phyloP scores from a whole-genome alignment of 441 rosid species.

The Erodium moschatum region DNA sequence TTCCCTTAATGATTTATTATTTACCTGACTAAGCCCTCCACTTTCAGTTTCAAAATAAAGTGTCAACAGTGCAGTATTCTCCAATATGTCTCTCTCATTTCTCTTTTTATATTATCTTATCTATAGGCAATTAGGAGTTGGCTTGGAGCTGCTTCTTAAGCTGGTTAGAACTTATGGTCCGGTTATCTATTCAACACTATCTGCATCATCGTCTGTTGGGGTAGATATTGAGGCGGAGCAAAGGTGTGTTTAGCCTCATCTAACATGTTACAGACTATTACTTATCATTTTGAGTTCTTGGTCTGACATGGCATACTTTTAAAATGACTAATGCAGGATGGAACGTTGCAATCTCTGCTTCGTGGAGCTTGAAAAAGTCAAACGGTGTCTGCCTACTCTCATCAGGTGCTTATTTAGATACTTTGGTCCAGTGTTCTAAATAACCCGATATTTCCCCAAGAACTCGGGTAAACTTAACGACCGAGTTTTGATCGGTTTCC shows the following conservation, averaged over 20 bases:
- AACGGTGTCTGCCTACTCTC: slow-evolving; percentile 50
- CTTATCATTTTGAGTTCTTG: neutral
- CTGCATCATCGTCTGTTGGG: slow-evolving; percentile 75
- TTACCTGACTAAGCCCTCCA: no score
- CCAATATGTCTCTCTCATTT: neutral
- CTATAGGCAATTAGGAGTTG: slow-evolving; percentile 1
- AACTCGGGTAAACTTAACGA: no score
- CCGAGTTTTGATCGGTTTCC: no score
- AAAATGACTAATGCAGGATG: slow-evolving; percentile 37
- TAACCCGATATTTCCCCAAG: no score
- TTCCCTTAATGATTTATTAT: no score
- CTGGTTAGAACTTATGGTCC: neutral
- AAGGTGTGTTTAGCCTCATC: slow-evolving; percentile 44
- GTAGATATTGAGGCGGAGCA: slow-evolving; percentile 96
- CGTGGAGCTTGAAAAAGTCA: slow-evolving; percentile 82
- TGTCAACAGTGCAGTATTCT: neutral
- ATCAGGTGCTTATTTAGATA: slow-evolving; percentile 39
- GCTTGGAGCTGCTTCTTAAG: slow-evolving; percentile 2
- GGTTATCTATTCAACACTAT: slow-evolving; percentile 23
- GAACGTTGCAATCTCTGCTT: slow-evolving; percentile 82
- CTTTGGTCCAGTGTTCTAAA: neutral
- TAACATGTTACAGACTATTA: neutral
- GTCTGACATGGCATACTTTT: neutral
- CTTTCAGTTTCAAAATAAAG: no score
- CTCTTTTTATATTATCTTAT: neutral